Evolutionary conservation across 768 basidiomycete species (phyloP), one percentile per base, ranked within the genome.

Genomic region (Tylopilus intermedius): DNA sequence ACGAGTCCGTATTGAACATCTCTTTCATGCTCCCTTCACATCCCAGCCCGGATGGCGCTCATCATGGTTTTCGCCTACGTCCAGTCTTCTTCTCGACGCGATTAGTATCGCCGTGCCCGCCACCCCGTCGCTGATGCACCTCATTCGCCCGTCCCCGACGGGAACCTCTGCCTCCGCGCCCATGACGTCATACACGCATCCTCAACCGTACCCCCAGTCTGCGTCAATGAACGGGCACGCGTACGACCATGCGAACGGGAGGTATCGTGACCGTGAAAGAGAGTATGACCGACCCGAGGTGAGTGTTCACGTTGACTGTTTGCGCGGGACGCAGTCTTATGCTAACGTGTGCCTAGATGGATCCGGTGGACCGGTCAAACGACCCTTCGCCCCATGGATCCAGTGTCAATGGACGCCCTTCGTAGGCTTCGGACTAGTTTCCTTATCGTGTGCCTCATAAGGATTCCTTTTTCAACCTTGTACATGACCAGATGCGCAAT

Each of bases 31-130:
- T 27, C 30, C 29, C 22, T 29, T 40, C 11, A 18, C n/a, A 27
- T 13, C 11, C 18, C 4, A 2, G 10, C 42, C 21, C 27, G n/a
- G n/a, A 18, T 47, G 18, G 24, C 26, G 15, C 38, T 51, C 41
- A 15, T 41, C 35, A 15, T 14, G 22, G 9, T 14, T 24, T 47
- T 35, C 11, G 29, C 45, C n/a, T 8, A 14, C 38, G 10, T 53
- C 1, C 10, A 69, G 67, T 46, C 64, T 69, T 9, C 69, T 69
- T 22, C 64, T 69, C 41, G 67, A 69, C 24, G 67, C 67, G 7
- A 69, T 69, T 14, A 71, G 62, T 51, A 67, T 69, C 42, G 40
- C 67, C 7, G 55, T 71, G 2, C 67, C 69, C 18, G 67, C 58
- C 22, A 69, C 65, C 1, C 67, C 67, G 8, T 71, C 69, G 0